Evolutionary conservation across 1,284 basidiomycete genomes (phyloP), one percentile per base, ranked within the genome.

Genomic region (Ganoderma leucocontextum): DNA sequence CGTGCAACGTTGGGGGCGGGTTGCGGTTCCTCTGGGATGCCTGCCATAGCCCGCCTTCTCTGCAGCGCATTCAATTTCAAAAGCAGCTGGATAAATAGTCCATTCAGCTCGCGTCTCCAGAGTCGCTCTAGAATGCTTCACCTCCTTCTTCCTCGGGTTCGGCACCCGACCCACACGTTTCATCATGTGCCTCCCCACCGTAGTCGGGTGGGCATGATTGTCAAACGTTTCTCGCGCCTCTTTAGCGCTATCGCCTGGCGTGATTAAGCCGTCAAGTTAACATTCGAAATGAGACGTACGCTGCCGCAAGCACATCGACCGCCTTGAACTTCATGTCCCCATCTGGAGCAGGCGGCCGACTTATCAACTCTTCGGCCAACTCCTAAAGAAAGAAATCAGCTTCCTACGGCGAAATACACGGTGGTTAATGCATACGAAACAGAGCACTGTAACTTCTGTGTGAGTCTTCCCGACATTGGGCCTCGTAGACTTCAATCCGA

Each of bases 241-340:
- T 33, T 53, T 29, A 1, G 15, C 49, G 22, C 61, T 62, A 10
- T 33, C 44, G 13, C 15, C 19, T 17, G n/a, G 2, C 15, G 35
- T 53, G 33, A 62, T 12, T 15, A 62, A 33, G 25, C 17, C 19
- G 15, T 5, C 19, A 25, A 38, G 5, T 13, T 13, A 55, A 7
- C 8, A 15, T 35, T 19, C 33, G 15, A 57, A n/a, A 2, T 1
- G 15, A 47, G 10, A 53, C 47, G 10, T 39, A 53, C 61, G n/a
- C 35, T 7, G 15, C 19, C n/a, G 49, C 36, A 39, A 39, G 4
- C 15, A 36, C 29, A 2, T 25, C 33, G n/a, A 4, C 5, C 12
- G 61, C n/a, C 29, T 53, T 53, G 19, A 62, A 62, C 42, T 49
- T 62, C 17, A 22, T 3, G 33, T 35, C 35, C 12, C 47, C 61